These are phyloP conservation scores for Colletotrichum trifolii DNA, from an alignment of 2,329 filamentous ascomycete genomes.

Conservation along the genomic window DNA sequence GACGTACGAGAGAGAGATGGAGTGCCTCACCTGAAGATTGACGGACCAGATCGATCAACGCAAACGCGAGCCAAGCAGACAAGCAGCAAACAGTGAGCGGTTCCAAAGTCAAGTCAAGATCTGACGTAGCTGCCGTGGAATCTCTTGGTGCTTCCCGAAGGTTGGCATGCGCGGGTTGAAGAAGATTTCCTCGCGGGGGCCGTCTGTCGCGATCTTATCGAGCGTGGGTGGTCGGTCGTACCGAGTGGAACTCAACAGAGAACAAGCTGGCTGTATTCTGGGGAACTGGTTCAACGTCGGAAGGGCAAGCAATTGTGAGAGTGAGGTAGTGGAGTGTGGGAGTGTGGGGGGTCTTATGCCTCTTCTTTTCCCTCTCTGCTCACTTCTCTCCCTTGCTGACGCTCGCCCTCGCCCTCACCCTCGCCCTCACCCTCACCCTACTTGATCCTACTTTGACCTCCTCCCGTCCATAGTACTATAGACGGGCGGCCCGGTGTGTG, in stretches of 20 bases:
- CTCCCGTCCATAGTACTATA: slow-evolving; percentile 3
- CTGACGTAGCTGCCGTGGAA: background rate
- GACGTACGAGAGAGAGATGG: slow-evolving; percentile 21
- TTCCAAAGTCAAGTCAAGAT: too few species aligned
- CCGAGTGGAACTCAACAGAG: slow-evolving; percentile 12
- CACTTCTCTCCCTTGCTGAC: background rate
- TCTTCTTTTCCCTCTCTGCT: slow-evolving; percentile 13
- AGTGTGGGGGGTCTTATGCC: slow-evolving; percentile 35
- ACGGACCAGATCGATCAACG: slow-evolving; percentile 28
- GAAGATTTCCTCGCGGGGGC: slow-evolving; percentile 2
- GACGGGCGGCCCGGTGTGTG: slow-evolving; percentile 4
- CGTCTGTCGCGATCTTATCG: slow-evolving; percentile 4
- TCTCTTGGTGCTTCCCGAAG: slow-evolving; percentile 21
- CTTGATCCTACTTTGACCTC: background rate
- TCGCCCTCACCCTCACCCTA: background rate
- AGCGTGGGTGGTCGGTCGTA: slow-evolving; percentile 4
- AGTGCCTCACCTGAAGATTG: slow-evolving; percentile 19
- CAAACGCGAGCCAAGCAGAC: slow-evolving; percentile 15
- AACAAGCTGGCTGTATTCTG: slow-evolving; percentile 23
- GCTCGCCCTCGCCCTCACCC: slow-evolving; percentile 1
- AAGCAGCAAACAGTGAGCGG: background rate
- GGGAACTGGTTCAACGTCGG: slow-evolving; percentile 23
- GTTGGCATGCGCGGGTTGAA: slow-evolving; percentile 3
- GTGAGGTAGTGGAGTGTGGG: slow-evolving; percentile 12
- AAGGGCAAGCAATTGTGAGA: slow-evolving; percentile 17